Evolutionary conservation across 2,329 filamentous ascomycete species (phyloP).

Genomic region (Fusarium gaditjirri): DNA sequence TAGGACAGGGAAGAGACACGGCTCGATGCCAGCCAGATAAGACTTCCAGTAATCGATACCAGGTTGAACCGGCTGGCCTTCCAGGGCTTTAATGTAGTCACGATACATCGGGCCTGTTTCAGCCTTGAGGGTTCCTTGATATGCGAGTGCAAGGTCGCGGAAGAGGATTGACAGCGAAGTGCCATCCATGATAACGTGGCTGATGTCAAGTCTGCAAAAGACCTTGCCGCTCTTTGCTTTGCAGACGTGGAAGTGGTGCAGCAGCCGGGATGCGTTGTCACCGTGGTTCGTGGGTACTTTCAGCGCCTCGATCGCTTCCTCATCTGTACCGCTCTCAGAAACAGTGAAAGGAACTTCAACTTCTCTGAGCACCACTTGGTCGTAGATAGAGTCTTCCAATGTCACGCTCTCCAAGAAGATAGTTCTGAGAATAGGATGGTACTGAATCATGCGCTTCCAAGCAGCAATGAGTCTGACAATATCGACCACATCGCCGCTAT

Average conservation of each 20-base stretch:
- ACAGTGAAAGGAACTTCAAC: constrained; percentile 11
- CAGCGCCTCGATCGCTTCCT: constrained; percentile 11
- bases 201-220: constrained; percentile 39
- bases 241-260: constrained; percentile 36
- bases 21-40: constrained; percentile 27
- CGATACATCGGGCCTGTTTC: constrained; percentile 31
- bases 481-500: constrained; percentile 33
- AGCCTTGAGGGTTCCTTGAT: background rate
- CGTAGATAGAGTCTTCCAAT: constrained; percentile 55
- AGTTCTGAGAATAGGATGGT: constrained; percentile 57
- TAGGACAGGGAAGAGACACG: constrained; percentile 33
- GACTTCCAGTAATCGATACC: constrained; percentile 32
- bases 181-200: constrained; percentile 38
- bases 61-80: background rate
- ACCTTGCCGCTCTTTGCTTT: constrained; percentile 34
- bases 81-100: constrained; percentile 25
- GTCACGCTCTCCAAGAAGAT: constrained; percentile 60
- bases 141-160: constrained; percentile 29
- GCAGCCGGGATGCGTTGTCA: background rate
- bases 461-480: constrained; percentile 21
- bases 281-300: constrained; percentile 6
- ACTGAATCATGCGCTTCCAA: constrained; percentile 55
- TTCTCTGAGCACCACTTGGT: constrained; percentile 56
- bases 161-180: constrained; percentile 37
- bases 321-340: constrained; percentile 21